These are phyloP conservation scores for Pythium biforme DNA, from an alignment of 352 stramenopile genomes.

Conservation along the genomic window DNA sequence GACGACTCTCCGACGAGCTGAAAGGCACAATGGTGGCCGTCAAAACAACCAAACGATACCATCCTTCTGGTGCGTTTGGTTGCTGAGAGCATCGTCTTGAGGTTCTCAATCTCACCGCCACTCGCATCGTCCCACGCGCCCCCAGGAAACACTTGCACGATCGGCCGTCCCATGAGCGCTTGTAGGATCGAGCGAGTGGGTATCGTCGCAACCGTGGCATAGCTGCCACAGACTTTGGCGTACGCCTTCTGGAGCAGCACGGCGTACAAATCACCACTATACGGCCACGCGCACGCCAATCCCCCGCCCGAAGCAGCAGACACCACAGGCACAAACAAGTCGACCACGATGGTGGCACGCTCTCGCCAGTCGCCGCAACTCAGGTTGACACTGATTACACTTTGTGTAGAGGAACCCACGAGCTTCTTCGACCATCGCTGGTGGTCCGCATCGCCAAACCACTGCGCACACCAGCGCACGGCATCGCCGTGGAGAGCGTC, in stretches of 20 bases:
- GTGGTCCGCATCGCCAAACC: conserved; percentile 10
- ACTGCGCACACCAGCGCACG: conserved; percentile 4
- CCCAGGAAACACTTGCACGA: conserved; percentile 4
- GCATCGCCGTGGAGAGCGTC: not conserved
- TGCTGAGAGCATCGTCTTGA: not conserved
- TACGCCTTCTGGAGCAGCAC: conserved; percentile 58
- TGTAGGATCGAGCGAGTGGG: conserved; percentile 35
- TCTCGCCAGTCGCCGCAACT: not conserved
- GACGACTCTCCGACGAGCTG: conserved; percentile 2
- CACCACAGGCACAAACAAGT: conserved; percentile 48
- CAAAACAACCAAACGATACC: conserved; percentile 22
- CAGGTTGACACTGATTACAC: conserved; percentile 3
- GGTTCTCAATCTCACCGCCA: not conserved
- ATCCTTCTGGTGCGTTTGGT: conserved; percentile 7
- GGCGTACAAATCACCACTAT: conserved; percentile 34
- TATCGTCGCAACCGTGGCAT: conserved; percentile 22
- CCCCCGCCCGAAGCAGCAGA: conserved; percentile 18
- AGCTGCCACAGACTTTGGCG: conserved; percentile 53
- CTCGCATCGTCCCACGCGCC: not conserved
- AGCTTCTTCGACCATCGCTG: not conserved
- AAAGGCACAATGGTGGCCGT: conserved; percentile 35
- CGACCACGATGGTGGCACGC: conserved; percentile 39
- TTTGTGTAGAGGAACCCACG: not conserved
- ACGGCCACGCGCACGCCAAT: conserved; percentile 12
- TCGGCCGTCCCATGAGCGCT: conserved; percentile 33